phyloP scores from a whole-genome alignment of 176 grass and related monocot genomes.

The Pontederia paniculata region DNA sequence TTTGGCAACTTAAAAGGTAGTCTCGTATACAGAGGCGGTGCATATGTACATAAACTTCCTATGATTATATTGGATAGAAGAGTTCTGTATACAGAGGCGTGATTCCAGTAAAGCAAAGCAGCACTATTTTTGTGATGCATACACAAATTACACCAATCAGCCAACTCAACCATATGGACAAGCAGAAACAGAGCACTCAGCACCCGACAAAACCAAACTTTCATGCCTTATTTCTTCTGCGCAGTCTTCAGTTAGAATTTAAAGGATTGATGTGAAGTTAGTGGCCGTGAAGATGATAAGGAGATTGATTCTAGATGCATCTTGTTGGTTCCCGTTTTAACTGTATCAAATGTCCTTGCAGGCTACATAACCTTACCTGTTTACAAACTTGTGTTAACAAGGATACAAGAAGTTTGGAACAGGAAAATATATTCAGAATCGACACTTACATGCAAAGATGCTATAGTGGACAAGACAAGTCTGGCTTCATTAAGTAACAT shows the following conservation, averaged over 20 bases:
- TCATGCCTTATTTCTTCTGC: constrained; percentile 37
- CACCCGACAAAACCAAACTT: no score
- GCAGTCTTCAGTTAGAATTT: constrained; percentile 51
- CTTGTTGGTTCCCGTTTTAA: constrained; percentile 35
- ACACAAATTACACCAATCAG: no score
- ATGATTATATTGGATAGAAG: no score
- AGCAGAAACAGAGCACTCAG: no score
- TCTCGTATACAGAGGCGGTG: no score
- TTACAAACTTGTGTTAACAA: constrained; percentile 20
- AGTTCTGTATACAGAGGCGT: no score
- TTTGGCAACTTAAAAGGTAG: no score
- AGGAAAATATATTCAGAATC: constrained; percentile 4
- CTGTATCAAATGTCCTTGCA: constrained; percentile 83
- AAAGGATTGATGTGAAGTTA: constrained; percentile 50
- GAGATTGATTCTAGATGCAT: constrained; percentile 37
- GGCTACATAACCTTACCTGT: constrained; percentile 81
- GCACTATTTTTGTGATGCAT: no score
- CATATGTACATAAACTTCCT: no score
- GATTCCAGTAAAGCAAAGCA: no score
- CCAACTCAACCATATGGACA: no score
- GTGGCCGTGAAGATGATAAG: constrained; percentile 31
- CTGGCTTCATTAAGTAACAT: constrained; percentile 57
- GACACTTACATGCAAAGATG: constrained; percentile 64
- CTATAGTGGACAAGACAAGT: constrained; percentile 60
- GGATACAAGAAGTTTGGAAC: neutral